A percentile compares a stretch with the other conserved stretches of the same genome.
Evolutionary conservation across 1,139 yeast species (phyloP).

Genomic region (Pichia sp.): DNA sequence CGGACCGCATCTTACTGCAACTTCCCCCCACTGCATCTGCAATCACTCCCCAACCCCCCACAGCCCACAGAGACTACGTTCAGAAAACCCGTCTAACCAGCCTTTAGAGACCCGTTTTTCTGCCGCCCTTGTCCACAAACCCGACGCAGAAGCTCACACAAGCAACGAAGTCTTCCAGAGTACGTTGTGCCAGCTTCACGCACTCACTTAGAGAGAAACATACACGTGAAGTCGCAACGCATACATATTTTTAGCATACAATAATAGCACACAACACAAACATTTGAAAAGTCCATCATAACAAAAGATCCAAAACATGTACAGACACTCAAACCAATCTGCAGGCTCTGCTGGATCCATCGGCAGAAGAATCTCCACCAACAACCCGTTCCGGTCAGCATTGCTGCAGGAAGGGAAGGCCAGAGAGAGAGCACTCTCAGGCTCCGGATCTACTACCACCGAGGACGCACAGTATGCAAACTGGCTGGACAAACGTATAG

Average conservation of each 20-base stretch:
- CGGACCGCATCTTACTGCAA: no score
- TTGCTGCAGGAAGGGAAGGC: slow-evolving; percentile 29
- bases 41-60: no score
- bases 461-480: slow-evolving; percentile 28
- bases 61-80: no score
- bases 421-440: slow-evolving; percentile 6
- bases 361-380: slow-evolving; percentile 30
- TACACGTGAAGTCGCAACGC: no score
- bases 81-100: no score
- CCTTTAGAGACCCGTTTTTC: no score
- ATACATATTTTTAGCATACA: not conserved
- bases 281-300: not conserved
- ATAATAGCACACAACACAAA: not conserved
- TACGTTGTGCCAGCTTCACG: no score
- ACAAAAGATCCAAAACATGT: slow-evolving; percentile 21
- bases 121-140: no score
- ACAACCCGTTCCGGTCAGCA: slow-evolving; percentile 34
- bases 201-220: no score
- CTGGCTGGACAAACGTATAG: slow-evolving; percentile 29
- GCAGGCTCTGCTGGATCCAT: slow-evolving; percentile 30
- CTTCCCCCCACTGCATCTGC: no score
- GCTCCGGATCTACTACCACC: slow-evolving; percentile 12
- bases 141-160: no score
- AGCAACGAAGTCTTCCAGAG: no score
- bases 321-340: slow-evolving; percentile 30